Base-by-base conservation (phyloP, 371 early-diverging fungal genomes). In the Mucor lusitanicus region DNA sequence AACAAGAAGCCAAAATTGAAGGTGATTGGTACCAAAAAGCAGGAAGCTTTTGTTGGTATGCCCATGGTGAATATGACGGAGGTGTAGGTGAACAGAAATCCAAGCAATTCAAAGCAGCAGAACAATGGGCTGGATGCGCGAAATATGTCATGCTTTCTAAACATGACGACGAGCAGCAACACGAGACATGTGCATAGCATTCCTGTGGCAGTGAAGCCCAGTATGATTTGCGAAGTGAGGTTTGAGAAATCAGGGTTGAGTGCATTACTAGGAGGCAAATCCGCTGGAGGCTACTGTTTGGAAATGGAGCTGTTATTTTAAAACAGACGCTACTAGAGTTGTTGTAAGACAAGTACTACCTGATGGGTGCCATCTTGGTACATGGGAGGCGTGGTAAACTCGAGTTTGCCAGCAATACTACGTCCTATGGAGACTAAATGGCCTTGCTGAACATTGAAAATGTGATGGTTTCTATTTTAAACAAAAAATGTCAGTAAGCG, bases 51-150 rank as follows among this genome's bases (percentile, higher is more conserved):
- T 23, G 77, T 71, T 11, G 86, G 86, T 33, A 78, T 73, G 25
- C 79, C 85, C 37, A 86, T 64, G 55, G 77, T 80, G 66, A 75
- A 72, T 7, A 82, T 73, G 17, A 83, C 83, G 0, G 82, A 74
- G 3, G 62, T 60, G 60, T 84, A 86, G 4, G 85, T 72, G 15
- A 86, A 61, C 25, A 86, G 72, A 44, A 84, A 84, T 1, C 86
- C 85, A n/a, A 81, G 60, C 17, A 86, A 63, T 35, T 86, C 86
- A 25, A 84, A 63, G 30, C 83, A 81, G 44, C 83, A 83, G 30
- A 86, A 86, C 59, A 86, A 46, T 27, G 86, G 86, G 25, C 85
- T 85, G 3, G 86, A 85, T 6, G 86, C 85, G 42, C 83, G 83
- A 46, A 86, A 84, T 11, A 83, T 76, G 9, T 79, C 75, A 23